These are phyloP conservation scores for Apiospora sp. DNA, from an alignment of 2,329 filamentous ascomycete genomes.

Conservation along the genomic window DNA sequence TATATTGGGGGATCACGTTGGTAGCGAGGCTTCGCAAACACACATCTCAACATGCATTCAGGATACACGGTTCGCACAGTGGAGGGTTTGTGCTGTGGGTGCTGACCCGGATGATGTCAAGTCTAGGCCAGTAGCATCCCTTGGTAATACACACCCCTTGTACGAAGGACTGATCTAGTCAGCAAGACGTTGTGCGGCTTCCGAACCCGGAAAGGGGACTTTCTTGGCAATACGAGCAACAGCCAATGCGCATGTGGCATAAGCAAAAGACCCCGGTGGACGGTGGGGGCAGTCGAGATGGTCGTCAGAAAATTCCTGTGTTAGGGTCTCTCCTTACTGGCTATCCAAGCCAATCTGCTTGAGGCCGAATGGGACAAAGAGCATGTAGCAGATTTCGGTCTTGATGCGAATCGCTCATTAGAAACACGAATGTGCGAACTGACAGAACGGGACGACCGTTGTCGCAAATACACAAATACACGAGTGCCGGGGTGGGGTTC, in stretches of 20 bases:
- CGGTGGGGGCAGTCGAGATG: not conserved
- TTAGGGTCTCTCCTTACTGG: not conserved
- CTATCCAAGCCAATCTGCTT: not conserved
- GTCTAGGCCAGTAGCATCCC: not conserved
- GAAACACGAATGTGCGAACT: not conserved
- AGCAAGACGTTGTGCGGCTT: not conserved
- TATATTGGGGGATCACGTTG: not conserved
- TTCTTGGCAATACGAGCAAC: not conserved
- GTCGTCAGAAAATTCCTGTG: not conserved
- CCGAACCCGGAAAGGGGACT: constrained; percentile 1
- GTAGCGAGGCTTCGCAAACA: not conserved
- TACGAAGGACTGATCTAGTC: not conserved
- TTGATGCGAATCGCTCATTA: not conserved
- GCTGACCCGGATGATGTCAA: not conserved
- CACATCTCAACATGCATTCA: not conserved
- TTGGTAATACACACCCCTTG: not conserved
- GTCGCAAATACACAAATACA: not conserved
- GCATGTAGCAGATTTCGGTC: not conserved
- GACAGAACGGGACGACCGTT: not conserved
- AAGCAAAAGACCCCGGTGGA: no score
- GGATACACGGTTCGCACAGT: not conserved
- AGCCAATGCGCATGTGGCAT: not conserved
- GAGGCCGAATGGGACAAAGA: not conserved
- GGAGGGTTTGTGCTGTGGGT: not conserved
- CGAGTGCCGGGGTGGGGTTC: not conserved